Evolutionary conservation across 352 stramenopile genomes (phyloP), one percentile per base, ranked within the genome.

Genomic region (Phytophthora idaei): DNA sequence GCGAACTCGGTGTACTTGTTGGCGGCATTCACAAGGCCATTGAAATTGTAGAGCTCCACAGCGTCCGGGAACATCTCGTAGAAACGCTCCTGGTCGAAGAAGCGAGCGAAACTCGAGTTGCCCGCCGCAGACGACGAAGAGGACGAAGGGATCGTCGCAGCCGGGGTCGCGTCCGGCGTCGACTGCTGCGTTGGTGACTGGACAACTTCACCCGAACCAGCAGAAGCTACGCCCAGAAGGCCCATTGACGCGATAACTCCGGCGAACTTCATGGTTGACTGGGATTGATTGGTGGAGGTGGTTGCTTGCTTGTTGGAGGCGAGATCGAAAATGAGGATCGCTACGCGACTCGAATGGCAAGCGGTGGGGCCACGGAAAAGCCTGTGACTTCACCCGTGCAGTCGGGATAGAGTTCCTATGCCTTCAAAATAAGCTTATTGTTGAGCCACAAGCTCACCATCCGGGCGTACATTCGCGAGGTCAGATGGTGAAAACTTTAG

Each of bases 1-100:
- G 76, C 76, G 44, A 87, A 87, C 49, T 15, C 28, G 11, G 68
- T 69, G 76, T 83, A 87, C 63, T 78, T 74, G 17, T 47, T 68
- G 25, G 60, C 54, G 34, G 77, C 76, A 44, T 73, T 70, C 9
- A 85, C 71, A 1, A 85, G 52, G 3, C 70, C 73, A 45, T 80
- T 37, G 47, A 83, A 85, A 21, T 63, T 75, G 71, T 85, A 87
- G 25, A 85, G 64, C 17, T 67, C 28, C 12, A 78, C 31, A 7
- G 76, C 70, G n/a, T 73, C 50, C 10, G 78, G 78, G 63, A 84
- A 87, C 10, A 74, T 61, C 27, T 58, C 25, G 4, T 62, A 21
- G 58, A 83, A 87, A 9, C 57, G 55, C 5, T 65, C 36, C 48
- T 82, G 66, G 63, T 80, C 64, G 45, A 84, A 78, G 57, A 80